Base-by-base conservation (phyloP, 495 filamentous ascomycete genomes). In the Hyaloscypha variabilis region DNA sequence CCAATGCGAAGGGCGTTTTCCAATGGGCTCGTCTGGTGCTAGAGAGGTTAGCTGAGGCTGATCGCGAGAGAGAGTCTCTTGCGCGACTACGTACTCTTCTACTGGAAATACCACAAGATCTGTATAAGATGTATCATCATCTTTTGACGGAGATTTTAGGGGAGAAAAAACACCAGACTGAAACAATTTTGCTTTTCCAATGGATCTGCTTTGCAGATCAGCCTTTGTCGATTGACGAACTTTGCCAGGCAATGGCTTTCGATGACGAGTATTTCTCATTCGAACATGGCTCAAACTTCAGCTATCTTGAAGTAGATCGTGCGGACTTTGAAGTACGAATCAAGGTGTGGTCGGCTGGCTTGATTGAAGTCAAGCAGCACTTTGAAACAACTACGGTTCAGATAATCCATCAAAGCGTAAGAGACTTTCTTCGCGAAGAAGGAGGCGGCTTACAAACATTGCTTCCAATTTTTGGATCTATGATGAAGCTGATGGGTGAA, bases 381-480 rank as follows among this genome's bases (percentile, higher is more conserved):
- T 1, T n/a, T 3, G 30, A 2, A 8, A 23, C 3, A 14, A 13
- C 8, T 31, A 62, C 28, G 56, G 73, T 75, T 14, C 77, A 78
- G 57, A 76, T 80, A 54, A 76, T 79, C 25, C 78, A 79, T 67
- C 71, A 76, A 58, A 73, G 75, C 10, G 76, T 78, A 62, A 75
- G 76, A 17, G 74, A 78, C 53, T 79, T 74, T 42, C 72, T 78
- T 26, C 21, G 42, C 2, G 4, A 21, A 6, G 36, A 24, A 50
- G 65, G 60, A n/a, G n/a, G n/a, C n/a, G n/a, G n/a, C n/a, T n/a
- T n/a, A n/a, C n/a, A n/a, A n/a, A n/a, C n/a, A n/a, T n/a, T n/a
- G n/a, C n/a, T n/a, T n/a, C n/a, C n/a, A n/a, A 19, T 8, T 8
- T 19, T 46, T 10, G 39, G 19, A 10, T 28, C 14, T 17, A 36